Percentiles rank a stretch among this genome's conserved stretches.
These are phyloP conservation scores for Penicillium cataractarum DNA, from an alignment of 495 filamentous ascomycete genomes.

Conservation along the genomic window DNA sequence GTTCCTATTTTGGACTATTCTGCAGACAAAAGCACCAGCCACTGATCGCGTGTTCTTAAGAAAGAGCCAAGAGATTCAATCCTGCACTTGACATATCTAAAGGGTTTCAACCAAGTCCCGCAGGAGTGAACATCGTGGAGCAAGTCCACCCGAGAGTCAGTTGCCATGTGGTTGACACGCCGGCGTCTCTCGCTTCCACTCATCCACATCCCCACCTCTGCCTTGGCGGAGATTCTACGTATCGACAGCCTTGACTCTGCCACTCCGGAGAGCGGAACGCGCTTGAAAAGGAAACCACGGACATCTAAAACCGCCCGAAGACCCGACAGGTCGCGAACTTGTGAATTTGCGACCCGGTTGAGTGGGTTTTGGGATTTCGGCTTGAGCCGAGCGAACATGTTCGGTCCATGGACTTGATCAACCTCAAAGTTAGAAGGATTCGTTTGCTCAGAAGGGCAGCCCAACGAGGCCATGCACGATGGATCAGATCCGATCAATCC, in stretches of 20 bases:
- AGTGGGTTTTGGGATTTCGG: not conserved
- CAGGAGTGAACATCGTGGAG: not conserved
- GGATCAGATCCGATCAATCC: slow-evolving; percentile 19
- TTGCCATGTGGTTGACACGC: slow-evolving; percentile 4
- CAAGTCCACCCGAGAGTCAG: not conserved
- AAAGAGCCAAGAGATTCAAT: not conserved
- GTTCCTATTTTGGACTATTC: not conserved
- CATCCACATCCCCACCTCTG: not conserved
- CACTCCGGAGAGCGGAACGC: not conserved
- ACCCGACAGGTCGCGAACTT: slow-evolving; percentile 9
- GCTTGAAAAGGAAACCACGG: slow-evolving; percentile 2
- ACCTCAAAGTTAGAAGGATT: not conserved
- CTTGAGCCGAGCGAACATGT: slow-evolving; percentile 2
- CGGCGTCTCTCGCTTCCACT: not conserved
- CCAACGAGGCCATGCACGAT: slow-evolving; percentile 7
- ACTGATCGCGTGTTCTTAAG: not conserved
- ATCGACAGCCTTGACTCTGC: not conserved
- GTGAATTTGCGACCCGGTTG: slow-evolving; percentile 3
- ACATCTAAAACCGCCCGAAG: slow-evolving; percentile 1
- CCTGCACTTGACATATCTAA: not conserved
- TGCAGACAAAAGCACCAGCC: not conserved
- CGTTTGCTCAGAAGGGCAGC: not conserved
- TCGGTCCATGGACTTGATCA: not conserved
- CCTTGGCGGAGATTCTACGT: not conserved
- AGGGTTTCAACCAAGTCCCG: not conserved